Evolutionary conservation across 179 eudicot species (phyloP).

Genomic region (Beta macrorhiza): DNA sequence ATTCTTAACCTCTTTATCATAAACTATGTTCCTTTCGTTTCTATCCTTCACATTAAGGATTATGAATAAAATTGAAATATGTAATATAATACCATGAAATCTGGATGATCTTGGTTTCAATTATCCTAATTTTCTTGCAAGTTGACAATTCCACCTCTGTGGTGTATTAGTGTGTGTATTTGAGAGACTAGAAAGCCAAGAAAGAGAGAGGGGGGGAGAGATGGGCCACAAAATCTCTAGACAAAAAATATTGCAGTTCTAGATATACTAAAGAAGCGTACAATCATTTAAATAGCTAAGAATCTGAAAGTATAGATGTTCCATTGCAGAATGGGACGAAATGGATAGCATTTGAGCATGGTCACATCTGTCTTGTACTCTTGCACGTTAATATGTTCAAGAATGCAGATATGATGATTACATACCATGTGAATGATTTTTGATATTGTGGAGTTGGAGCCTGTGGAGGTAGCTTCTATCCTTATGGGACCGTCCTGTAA

Average conservation of each 20-base stretch:
- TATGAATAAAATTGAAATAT: too few species aligned
- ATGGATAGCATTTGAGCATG: neutral
- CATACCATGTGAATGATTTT: constrained; percentile 85
- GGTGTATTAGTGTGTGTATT: neutral
- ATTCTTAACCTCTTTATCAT: too few species aligned
- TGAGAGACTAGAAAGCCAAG: too few species aligned
- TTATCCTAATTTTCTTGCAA: neutral
- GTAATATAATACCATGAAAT: neutral
- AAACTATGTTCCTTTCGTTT: too few species aligned
- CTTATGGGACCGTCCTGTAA: constrained; percentile 94
- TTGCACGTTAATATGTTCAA: neutral
- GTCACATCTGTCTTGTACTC: neutral
- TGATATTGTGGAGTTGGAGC: constrained; percentile 88
- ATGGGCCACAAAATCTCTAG: too few species aligned
- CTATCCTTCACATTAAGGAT: too few species aligned
- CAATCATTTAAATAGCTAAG: neutral
- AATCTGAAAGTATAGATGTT: neutral
- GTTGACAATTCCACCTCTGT: constrained; percentile 1
- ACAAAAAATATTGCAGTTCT: too few species aligned
- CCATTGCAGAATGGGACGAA: neutral
- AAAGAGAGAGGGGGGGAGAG: too few species aligned
- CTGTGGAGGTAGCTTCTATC: constrained; percentile 85
- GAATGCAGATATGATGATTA: neutral
- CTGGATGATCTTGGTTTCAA: constrained; percentile 2
- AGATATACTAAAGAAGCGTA: neutral